Conservation (phyloP, 169 alveolate species). For the Condylostoma magnum region DNA sequence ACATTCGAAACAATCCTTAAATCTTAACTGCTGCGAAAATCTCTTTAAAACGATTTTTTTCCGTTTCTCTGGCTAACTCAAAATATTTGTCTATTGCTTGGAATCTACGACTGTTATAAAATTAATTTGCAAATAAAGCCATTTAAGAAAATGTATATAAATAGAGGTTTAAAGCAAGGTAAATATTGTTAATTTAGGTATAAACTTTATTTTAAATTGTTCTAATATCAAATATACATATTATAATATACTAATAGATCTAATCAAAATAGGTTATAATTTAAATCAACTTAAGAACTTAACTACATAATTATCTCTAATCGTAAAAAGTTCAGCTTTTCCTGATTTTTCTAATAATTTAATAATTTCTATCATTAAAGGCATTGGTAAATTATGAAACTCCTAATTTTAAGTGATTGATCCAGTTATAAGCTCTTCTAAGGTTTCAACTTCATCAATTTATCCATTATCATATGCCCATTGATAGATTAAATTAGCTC, state of each 20-base stretch:
- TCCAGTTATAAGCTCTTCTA: conserved; percentile 28
- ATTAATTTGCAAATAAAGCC: too few species aligned
- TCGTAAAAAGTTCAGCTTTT: conserved; percentile 23
- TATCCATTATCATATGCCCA: conserved; percentile 27
- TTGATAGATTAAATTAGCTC: conserved; percentile 16
- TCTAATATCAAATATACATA: too few species aligned
- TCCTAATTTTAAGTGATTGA: conserved; percentile 7
- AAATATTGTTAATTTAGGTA: too few species aligned
- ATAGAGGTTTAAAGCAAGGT: too few species aligned
- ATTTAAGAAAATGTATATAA: too few species aligned
- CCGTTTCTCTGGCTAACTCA: conserved; percentile 8
- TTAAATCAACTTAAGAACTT: too few species aligned
- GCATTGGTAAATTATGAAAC: conserved; percentile 26
- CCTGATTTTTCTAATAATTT: conserved; percentile 16
- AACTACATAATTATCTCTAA: conserved; percentile 16
- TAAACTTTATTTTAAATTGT: too few species aligned
- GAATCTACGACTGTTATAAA: too few species aligned
- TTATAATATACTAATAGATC: too few species aligned
- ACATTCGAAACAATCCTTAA: conserved; percentile 1
- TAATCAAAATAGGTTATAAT: too few species aligned
- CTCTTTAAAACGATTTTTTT: neutral
- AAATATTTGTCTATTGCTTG: too few species aligned
- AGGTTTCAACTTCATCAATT: conserved; percentile 25
- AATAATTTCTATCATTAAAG: neutral
- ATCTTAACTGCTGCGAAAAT: neutral